Evolutionary conservation across 768 basidiomycete genomes (phyloP), one percentile per base, ranked within the genome.

Genomic region (Podaxis sp.): DNA sequence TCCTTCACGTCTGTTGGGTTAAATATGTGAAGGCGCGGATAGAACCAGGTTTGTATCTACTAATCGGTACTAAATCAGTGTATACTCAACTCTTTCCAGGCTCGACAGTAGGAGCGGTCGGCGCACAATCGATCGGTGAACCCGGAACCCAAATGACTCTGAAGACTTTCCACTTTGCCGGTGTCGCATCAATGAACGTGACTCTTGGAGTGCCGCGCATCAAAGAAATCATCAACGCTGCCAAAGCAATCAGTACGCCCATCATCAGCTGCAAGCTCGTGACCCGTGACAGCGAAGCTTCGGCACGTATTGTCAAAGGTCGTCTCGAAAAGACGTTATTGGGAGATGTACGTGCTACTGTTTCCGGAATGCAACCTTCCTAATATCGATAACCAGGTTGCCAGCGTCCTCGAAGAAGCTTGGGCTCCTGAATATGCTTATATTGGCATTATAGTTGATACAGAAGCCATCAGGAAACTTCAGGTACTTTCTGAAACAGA

Each of bases 91-190:
- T 52, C 33, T 49, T 49, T 4, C 8, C 59, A 93, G 95, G 96
- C 9, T 98, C 96, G 0, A 99, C 97, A 19, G 97, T 99, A 19
- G 97, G 97, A 30, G 97, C 97, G 33, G 95, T 99, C 46, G 97
- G 96, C 3, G 97, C 97, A 4, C 97, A 99, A 72, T 99, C 97
- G 1, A 99, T 99, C 66, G 97, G 97, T 70, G 97, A 99, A 76
- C 97, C 97, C 1, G 97, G 96, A 46, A 99, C 97, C 0, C 97
- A 99, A 73, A 99, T 99, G 97, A 99, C 96, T 1, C 76, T 99
- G 67, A 99, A 99, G 78, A 99, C 97, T 61, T 99, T 99, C 87
- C 97, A 99, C 82, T 99, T 99, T 76, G 97, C 97, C 69, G 97
- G 97, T 79, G 96, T 99, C 65, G 97, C 97, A 7, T 96, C 96